Evolutionary conservation across 2,329 filamentous ascomycete genomes (phyloP).

Genomic region (Cladophialophora yegresii): DNA sequence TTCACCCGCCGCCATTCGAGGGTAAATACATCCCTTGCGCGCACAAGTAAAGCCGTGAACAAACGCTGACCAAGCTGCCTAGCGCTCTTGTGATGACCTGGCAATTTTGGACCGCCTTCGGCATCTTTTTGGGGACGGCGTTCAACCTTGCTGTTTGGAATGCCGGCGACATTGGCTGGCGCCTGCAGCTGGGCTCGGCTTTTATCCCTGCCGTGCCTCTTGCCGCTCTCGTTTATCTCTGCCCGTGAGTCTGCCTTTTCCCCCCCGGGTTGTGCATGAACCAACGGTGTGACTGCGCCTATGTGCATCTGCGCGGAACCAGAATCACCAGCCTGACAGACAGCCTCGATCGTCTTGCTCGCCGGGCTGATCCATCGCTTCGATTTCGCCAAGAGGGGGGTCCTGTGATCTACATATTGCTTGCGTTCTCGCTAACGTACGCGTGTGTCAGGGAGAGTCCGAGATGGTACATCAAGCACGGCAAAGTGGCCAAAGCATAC

Average conservation of each 20-base stretch:
- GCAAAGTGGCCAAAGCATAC: constrained; percentile 38
- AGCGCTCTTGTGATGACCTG: constrained; percentile 40
- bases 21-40: not conserved
- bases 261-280: not conserved
- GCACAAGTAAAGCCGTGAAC: not conserved
- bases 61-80: not conserved
- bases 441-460: constrained; percentile 31
- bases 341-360: too few relatives aligned
- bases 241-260: constrained; percentile 37
- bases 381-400: not conserved
- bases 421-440: not conserved
- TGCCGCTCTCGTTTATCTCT: constrained; percentile 56
- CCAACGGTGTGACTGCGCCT: not conserved
- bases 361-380: not conserved
- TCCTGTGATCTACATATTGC: too few relatives aligned
- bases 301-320: not conserved
- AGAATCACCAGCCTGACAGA: not conserved
- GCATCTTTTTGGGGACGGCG: constrained; percentile 54
- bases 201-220: constrained; percentile 66
- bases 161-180: constrained; percentile 61
- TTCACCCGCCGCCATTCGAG: constrained; percentile 37
- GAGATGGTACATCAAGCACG: constrained; percentile 41
- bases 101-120: constrained; percentile 34
- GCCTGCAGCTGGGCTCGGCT: constrained; percentile 64
- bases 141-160: constrained; percentile 64